These are phyloP conservation scores for Cercophora sp. DNA, from an alignment of 495 filamentous ascomycete genomes.

Conservation along the genomic window DNA sequence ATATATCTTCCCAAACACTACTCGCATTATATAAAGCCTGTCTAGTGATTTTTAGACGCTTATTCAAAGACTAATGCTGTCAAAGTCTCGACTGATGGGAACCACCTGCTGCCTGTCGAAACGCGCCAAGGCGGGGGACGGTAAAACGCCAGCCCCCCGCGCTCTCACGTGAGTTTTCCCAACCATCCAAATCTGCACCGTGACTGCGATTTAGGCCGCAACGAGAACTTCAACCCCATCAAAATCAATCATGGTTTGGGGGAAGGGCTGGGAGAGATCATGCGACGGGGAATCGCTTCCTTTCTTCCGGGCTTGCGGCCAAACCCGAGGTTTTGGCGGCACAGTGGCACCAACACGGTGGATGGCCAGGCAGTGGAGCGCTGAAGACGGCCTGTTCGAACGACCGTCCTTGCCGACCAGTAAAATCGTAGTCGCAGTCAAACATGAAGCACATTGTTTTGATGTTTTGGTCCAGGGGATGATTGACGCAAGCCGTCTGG, in stretches of 20 bases:
- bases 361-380: neutral
- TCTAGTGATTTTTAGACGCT: too few species aligned
- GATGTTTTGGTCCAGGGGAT: constrained; percentile 24
- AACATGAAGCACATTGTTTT: constrained; percentile 27
- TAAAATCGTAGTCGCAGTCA: constrained; percentile 17
- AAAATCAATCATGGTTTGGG: neutral
- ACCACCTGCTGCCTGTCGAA: neutral
- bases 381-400: constrained; percentile 11
- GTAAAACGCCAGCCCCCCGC: constrained; percentile 12
- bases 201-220: neutral
- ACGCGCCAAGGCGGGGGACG: constrained; percentile 3
- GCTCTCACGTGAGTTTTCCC: constrained; percentile 17
- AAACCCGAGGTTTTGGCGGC: neutral
- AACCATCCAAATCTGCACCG: neutral
- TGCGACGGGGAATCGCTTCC: too few species aligned
- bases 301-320: neutral
- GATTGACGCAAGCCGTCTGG: constrained; percentile 13
- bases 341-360: neutral
- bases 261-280: too few species aligned
- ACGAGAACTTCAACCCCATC: neutral
- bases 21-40: neutral
- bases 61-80: too few species aligned
- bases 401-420: constrained; percentile 20
- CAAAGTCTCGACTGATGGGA: too few species aligned
- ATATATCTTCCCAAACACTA: neutral